These are phyloP conservation scores for Colletotrichum ledebouriae DNA, from an alignment of 2,329 filamentous ascomycete species.

Conservation along the genomic window DNA sequence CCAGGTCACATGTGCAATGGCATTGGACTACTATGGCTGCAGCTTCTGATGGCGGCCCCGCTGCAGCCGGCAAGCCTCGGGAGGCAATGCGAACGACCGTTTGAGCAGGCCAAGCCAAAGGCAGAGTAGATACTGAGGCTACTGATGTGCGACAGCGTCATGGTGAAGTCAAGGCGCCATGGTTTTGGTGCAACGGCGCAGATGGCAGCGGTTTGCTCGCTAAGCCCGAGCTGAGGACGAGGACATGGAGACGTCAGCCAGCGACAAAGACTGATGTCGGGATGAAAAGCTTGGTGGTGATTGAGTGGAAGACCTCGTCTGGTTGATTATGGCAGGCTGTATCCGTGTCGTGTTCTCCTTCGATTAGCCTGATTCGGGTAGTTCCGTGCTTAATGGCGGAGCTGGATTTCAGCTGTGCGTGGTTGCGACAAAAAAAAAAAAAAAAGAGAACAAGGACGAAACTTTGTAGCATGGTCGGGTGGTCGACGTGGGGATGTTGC, in stretches of 20 bases:
- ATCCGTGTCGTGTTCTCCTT: constrained; percentile 4
- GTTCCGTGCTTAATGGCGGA: not conserved
- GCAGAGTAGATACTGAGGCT: constrained; percentile 11
- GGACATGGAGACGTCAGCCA: not conserved
- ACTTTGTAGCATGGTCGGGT: not conserved
- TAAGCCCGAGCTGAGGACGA: constrained; percentile 9
- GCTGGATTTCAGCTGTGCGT: not conserved
- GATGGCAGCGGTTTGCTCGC: constrained; percentile 8
- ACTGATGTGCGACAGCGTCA: constrained; percentile 25
- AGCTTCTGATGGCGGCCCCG: constrained; percentile 23
- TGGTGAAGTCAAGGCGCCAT: constrained; percentile 22
- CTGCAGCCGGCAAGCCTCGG: constrained; percentile 23
- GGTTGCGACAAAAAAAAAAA: constrained; percentile 5
- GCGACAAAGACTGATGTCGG: constrained; percentile 4
- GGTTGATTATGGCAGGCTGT: not conserved
- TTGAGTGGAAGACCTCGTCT: not conserved
- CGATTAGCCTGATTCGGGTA: not conserved
- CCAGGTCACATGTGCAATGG: constrained; percentile 3
- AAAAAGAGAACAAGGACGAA: not conserved
- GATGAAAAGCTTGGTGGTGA: not conserved
- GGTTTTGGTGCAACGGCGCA: not conserved
- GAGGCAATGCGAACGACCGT: constrained; percentile 24
- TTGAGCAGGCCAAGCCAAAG: constrained; percentile 16
- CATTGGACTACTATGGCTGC: constrained; percentile 23
- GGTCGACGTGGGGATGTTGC: constrained; percentile 3